Base-by-base conservation (phyloP, 495 filamentous ascomycete species). In the Aspergillus funiculosus region DNA sequence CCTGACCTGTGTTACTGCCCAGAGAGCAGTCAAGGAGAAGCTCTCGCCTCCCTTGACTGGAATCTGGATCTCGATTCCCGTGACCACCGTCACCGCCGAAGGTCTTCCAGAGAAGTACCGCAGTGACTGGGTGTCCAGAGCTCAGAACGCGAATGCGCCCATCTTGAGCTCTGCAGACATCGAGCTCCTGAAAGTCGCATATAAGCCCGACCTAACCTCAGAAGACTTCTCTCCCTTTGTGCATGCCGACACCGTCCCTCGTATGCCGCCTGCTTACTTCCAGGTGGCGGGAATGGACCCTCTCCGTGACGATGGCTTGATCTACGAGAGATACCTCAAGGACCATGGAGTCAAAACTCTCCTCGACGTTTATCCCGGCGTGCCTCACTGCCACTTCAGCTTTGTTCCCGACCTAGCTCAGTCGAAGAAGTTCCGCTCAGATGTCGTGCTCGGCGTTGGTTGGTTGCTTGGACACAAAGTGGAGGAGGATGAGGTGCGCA, bases 261-360 rank as follows among this genome's bases (percentile, higher is more conserved):
- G 18, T n/a, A 27, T 45, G 2, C 53, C 43, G 17, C 43, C 34
- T 13, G 49, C 62, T 5, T 68, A 63, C 39, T 54, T 73, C 15
- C 60, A 66, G 49, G 46, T 69, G 6, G 59, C 54, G 32, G 69
- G 69, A 1, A 2, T 59, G 10, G 69, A 73, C 47, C 61, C 63
- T 1, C 45, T 68, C 6, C 50, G 69, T 4, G 69, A 73, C 37
- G 67, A 69, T 24, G 67, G 54, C 0, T 28, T 73, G 14, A 59
- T 72, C 10, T 72, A 70, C 42, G 69, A 69, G 39, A 36, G 48
- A 15, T 48, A 66, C 5, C 50, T 72, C 24, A 51, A 60, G 25
- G 60, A 68, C 5, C 5, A 39, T 31, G 61, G 61, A 3, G 56
- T 70, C 7, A 52, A 52, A 37, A 70, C 67, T 8, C 19, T 41